phyloP scores from a whole-genome alignment of 129 eudicot genomes.

The Pulicaria dysenterica region DNA sequence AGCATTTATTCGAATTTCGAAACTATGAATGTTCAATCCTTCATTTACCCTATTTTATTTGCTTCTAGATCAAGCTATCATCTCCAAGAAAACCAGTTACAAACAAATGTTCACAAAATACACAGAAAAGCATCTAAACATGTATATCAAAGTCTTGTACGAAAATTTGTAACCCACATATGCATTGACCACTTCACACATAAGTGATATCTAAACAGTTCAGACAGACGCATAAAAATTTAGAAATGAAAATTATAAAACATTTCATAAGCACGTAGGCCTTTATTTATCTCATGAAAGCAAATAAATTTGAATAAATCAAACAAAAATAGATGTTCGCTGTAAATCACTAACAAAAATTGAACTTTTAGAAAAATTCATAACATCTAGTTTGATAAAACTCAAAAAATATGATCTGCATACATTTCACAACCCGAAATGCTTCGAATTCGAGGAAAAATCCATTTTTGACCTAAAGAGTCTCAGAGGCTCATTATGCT shows the following conservation, averaged over 20 bases:
- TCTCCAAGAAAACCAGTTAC: neutral
- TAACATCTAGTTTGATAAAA: conserved; percentile 4
- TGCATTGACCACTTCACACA: neutral
- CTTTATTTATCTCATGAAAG: too few species aligned
- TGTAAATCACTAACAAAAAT: neutral
- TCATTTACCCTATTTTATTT: neutral
- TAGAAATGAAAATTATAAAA: too few species aligned
- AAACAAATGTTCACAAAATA: neutral
- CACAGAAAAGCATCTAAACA: conserved; percentile 7
- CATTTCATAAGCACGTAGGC: too few species aligned
- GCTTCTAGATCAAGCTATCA: neutral
- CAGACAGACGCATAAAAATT: neutral
- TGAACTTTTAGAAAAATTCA: neutral
- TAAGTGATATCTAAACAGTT: neutral
- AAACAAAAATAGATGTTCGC: too few species aligned
- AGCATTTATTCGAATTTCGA: too few species aligned
- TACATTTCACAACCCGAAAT: neutral
- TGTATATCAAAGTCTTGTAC: conserved; percentile 8
- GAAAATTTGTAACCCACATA: neutral
- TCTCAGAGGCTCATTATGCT: neutral
- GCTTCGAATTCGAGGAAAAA: neutral
- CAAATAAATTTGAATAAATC: too few species aligned
- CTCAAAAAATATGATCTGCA: neutral
- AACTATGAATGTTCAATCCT: neutral
- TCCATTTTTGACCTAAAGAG: neutral